Evolutionary conservation across 1,284 basidiomycete species (phyloP).

Genomic region (Ganoderma sinense): DNA sequence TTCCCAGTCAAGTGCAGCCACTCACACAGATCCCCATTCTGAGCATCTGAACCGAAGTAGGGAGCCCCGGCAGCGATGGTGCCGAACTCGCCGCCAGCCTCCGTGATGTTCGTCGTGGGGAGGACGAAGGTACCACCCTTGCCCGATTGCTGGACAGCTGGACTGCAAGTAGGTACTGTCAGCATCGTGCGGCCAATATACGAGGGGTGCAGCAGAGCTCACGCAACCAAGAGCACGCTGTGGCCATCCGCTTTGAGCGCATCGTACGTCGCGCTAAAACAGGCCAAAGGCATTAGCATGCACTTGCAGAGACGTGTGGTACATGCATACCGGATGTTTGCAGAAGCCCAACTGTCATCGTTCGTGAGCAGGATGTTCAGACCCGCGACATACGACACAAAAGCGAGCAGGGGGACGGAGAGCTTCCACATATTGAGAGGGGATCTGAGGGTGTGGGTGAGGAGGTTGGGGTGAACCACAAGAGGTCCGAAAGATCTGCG

Average conservation of each 20-base stretch:
- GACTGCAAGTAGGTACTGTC: conserved; percentile 23
- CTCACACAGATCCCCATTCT: conserved; percentile 37
- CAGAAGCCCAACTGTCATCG: conserved; percentile 43
- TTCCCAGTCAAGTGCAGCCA: neutral
- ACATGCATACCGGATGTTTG: conserved; percentile 39
- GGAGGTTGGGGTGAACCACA: conserved; percentile 9
- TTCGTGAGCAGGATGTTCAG: conserved; percentile 42
- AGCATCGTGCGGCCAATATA: neutral
- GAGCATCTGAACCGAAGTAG: conserved; percentile 36
- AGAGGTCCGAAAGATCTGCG: neutral
- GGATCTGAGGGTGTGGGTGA: neutral
- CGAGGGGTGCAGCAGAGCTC: conserved; percentile 9
- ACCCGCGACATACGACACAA: conserved; percentile 28
- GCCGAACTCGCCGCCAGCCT: conserved; percentile 40
- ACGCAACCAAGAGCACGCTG: conserved; percentile 39
- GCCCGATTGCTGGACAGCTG: conserved; percentile 40
- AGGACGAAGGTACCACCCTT: conserved; percentile 40
- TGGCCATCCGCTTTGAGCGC: conserved; percentile 38
- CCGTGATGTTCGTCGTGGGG: conserved; percentile 39
- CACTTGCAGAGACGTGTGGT: neutral
- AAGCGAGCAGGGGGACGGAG: conserved; percentile 18
- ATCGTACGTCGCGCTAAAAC: conserved; percentile 34
- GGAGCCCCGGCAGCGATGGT: conserved; percentile 37
- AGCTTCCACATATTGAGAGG: conserved; percentile 22
- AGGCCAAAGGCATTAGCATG: neutral